Evolutionary conservation across 306 rosid species (phyloP), one percentile per base, ranked within the genome.

Genomic region (Lathyrus sativus): DNA sequence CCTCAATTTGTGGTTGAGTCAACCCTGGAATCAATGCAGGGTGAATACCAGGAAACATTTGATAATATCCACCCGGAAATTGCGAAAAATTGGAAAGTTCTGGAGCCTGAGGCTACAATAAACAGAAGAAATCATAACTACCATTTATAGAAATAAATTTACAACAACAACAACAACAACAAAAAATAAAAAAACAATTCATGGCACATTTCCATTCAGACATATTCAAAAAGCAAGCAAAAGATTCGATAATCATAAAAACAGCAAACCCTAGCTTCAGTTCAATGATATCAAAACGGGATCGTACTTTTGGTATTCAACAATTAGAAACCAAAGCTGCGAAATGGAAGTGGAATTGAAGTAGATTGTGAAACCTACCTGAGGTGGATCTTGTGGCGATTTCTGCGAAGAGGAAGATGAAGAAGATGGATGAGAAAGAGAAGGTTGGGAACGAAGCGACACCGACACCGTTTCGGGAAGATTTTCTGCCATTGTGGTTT

Each of bases 1-100:
- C 92, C 46, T 86, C 95, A 71, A 76, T 79, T 46, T 85, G 97
- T 0, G 68, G 65, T 11, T 68, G 76, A 24, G 46, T 68, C 26
- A 84, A 65, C 50, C 87, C 89, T 26, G 89, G 91, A 79, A 88
- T 84, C 15, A 88, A 75, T 0, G 85, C 80, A 24, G 97, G 92
- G 63, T 83, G 85, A 88, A 88, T 86, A 35, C 87, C 78, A 22
- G 96, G 96, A 62, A 77, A 51, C 81, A 84, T 85, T 73, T 84
- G 96, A 79, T 88, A 76, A 65, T 79, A 86, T 42, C 91, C 91
- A 81, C 61, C 78, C 3, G 82, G 83, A 70, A 64, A 55, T 6
- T 53, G 62, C 3, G 82, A 84, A 48, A 78, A 78, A 49, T 81
- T 72, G 22, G 83, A 19, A 67, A 70, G 45, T 11, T 42, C 51